Base-by-base conservation (phyloP, 495 filamentous ascomycete species). In the Achaetomiella virescens region DNA sequence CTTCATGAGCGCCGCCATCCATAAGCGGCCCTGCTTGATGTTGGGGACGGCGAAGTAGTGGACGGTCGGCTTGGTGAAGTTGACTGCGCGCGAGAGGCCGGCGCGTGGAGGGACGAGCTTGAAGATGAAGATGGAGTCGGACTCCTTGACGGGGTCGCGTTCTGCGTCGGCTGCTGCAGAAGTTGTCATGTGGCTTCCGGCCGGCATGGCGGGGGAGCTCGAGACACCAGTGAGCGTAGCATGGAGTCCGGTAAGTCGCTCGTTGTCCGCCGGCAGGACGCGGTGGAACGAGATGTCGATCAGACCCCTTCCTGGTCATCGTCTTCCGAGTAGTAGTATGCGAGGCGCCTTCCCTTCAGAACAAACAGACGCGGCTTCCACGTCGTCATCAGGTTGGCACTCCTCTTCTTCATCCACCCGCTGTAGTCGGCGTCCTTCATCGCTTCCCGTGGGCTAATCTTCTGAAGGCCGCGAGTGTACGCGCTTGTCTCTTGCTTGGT, bases 341-440 rank as follows among this genome's bases (percentile, higher is more conserved):
- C 90, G 20, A 99, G 80, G 14, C 95, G 84, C 58, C 90, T 81
- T 42, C 95, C 95, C 51, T 90, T 88, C 31, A 99, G 78, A 20
- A 97, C 87, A 64, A 99, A 99, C 31, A 97, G 81, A 9, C 95
- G 85, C 38, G 89, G 84, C 66, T 97, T 97, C 95, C 95, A 99
- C 1, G 90, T 96, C 3, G 89, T 87, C 87, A 97, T 95, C 47
- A 97, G 75, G 59, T 93, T 93, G 2, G 89, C 90, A 45, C 89
- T 95, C 64, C 91, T 85, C 80, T 99, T 99, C 77, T 96, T 97
- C 95, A 99, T 99, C 95, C 95, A 99, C 22, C 95, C 95, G 60
- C 84, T 90, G 64, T 91, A 99, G 63, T 99, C 93, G 44, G 90
- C 92, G 52, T 83, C 85, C 49, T 80, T 73, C 71, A 96, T 91